These are phyloP conservation scores for Aspergillus chevalieri DNA, from an alignment of 2,329 filamentous ascomycete species.

Conservation along the genomic window DNA sequence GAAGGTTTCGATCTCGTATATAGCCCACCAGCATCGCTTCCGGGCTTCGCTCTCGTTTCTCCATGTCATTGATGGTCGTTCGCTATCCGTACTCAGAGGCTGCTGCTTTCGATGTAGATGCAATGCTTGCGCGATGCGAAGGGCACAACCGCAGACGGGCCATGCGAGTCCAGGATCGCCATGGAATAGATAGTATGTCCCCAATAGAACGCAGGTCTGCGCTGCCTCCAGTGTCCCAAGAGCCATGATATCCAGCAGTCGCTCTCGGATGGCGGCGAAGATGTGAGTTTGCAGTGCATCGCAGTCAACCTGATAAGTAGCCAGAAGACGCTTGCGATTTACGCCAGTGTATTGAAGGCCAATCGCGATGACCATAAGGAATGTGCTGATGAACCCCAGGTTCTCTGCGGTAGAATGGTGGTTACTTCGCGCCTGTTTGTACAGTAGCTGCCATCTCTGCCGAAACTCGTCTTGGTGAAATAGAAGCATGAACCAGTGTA, in stretches of 20 bases:
- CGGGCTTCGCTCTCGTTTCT: constrained; percentile 16
- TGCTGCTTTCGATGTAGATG: constrained; percentile 22
- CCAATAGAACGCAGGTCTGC: constrained; percentile 31
- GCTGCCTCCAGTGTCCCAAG: constrained; percentile 23
- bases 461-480: constrained; percentile 32
- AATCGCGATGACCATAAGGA: constrained; percentile 20
- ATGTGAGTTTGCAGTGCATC: constrained; percentile 10
- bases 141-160: constrained; percentile 33
- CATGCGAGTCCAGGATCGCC: constrained; percentile 32
- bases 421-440: not conserved
- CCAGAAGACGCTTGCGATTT: constrained; percentile 6
- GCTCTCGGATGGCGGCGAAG: constrained; percentile 7
- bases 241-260: constrained; percentile 19
- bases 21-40: constrained; percentile 39
- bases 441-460: constrained; percentile 13
- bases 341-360: constrained; percentile 16
- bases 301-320: constrained; percentile 1
- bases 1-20: constrained; percentile 38
- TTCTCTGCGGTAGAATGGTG: not conserved
- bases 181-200: constrained; percentile 34
- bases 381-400: constrained; percentile 12
- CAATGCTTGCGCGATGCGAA: constrained; percentile 33
- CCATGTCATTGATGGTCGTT: not conserved
- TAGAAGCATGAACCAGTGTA: constrained; percentile 36
- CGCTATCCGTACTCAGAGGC: not conserved